Conservation (phyloP, 176 grass and related monocot species). For the Tuctoria greenei region DNA sequence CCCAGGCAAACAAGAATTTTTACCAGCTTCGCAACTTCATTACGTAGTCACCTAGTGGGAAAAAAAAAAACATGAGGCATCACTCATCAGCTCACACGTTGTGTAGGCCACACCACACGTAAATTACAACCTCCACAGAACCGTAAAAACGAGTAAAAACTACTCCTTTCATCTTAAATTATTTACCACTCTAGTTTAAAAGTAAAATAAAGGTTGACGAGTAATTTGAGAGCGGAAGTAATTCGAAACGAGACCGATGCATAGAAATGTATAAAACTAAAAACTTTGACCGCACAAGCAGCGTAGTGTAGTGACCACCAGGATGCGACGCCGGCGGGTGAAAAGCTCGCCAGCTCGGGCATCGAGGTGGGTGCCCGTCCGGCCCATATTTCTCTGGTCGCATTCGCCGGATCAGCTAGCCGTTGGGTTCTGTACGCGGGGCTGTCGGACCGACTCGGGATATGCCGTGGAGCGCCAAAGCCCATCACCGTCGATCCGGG, state of each 20-base stretch:
- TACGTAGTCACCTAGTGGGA: slow-evolving; percentile 14
- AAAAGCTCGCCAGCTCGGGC: too few relatives aligned
- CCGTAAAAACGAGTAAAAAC: not conserved
- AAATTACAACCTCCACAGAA: not conserved
- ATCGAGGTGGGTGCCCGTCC: too few relatives aligned
- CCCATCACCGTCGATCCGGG: not conserved
- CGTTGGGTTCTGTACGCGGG: not conserved
- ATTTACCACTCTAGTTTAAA: too few relatives aligned
- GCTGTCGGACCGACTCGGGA: not conserved
- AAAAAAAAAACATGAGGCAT: not conserved
- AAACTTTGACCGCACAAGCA: not conserved
- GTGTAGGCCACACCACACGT: not conserved
- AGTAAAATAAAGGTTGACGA: too few relatives aligned
- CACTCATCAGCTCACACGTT: not conserved
- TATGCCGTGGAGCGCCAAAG: not conserved
- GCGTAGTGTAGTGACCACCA: not conserved
- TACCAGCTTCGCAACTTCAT: slow-evolving; percentile 19
- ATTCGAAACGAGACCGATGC: slow-evolving; percentile 15
- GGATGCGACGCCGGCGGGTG: too few relatives aligned
- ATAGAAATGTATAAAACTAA: slow-evolving; percentile 2
- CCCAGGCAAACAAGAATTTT: not conserved
- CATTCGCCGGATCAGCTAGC: too few relatives aligned
- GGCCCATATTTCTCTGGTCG: too few relatives aligned
- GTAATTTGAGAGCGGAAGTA: too few relatives aligned
- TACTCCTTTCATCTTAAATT: too few relatives aligned